Evolutionary conservation across 768 basidiomycete species (phyloP).

Genomic region (Pulveroboletus sp.): DNA sequence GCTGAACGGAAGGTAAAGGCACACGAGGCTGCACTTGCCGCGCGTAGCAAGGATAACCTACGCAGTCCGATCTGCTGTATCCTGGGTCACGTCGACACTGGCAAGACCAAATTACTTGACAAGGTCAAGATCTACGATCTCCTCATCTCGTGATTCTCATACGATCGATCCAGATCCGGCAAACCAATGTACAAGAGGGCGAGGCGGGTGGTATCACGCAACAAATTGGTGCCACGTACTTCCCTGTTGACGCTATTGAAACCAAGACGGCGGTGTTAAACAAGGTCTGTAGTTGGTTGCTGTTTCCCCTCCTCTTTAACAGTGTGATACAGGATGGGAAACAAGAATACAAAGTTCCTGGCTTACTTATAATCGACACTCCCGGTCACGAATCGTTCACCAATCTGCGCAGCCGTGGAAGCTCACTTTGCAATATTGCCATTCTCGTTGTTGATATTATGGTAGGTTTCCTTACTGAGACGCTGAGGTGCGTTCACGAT

Average conservation of each 20-base stretch:
- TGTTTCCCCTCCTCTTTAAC: conserved; percentile 6
- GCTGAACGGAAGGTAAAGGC: conserved; percentile 73
- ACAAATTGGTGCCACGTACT: conserved; percentile 99
- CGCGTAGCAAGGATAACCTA: conserved; percentile 81
- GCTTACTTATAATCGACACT: conserved; percentile 93
- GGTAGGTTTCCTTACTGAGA: conserved; percentile 38
- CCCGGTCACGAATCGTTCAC: conserved; percentile 99
- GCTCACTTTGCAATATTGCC: conserved; percentile 97
- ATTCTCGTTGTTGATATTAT: conserved; percentile 99
- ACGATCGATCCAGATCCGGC: conserved; percentile 69
- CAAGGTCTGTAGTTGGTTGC: conserved; percentile 43
- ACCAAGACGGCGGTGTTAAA: conserved; percentile 93
- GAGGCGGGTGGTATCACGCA: conserved; percentile 99
- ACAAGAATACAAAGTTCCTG: conserved; percentile 95
- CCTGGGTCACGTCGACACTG: conserved; percentile 98
- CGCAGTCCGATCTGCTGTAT: conserved; percentile 99
- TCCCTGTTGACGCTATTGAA: conserved; percentile 93
- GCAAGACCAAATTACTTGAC: conserved; percentile 96
- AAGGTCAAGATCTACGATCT: conserved; percentile 52
- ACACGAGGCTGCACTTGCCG: conserved; percentile 80
- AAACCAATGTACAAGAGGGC: conserved; percentile 99
- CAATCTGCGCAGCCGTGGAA: conserved; percentile 91
- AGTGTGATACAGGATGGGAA: conserved; percentile 50
- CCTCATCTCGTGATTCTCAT: conserved; percentile 2
- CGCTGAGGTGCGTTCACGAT: conserved; percentile 2